phyloP scores from a whole-genome alignment of 148 eudicot species.

The Vaccinium vitisidaea region DNA sequence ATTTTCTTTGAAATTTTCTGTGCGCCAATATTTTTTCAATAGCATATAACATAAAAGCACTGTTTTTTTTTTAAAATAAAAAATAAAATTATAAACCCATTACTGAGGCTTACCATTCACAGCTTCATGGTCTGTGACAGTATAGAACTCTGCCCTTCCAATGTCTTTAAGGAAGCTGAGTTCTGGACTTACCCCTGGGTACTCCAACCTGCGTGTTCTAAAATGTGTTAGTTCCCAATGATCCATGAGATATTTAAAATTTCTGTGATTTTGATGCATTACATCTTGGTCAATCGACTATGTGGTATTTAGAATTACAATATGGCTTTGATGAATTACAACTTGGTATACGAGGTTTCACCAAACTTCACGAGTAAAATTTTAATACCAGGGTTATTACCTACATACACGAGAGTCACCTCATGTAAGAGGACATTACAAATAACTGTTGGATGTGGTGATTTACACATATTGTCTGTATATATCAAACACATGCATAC shows the following conservation, averaged over 20 bases:
- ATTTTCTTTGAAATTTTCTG: neutral
- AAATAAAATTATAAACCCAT: neutral
- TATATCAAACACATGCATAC: neutral
- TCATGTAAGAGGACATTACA: too few relatives aligned
- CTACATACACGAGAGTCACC: too few relatives aligned
- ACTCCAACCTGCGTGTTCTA: conserved; percentile 52
- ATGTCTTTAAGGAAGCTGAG: conserved; percentile 68
- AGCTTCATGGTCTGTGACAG: conserved; percentile 72
- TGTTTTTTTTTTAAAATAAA: too few relatives aligned
- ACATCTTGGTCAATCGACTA: neutral
- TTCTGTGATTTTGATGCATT: neutral
- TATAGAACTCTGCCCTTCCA: conserved; percentile 58
- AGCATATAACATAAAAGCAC: neutral
- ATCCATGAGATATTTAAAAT: neutral
- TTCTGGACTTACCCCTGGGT: conserved; percentile 84
- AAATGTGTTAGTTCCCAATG: neutral
- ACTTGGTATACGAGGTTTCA: neutral
- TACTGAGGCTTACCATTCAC: conserved; percentile 41
- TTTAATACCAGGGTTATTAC: too few relatives aligned
- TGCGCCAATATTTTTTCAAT: neutral
- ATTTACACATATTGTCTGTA: too few relatives aligned
- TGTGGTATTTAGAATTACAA: neutral
- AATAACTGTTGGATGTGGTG: too few relatives aligned
- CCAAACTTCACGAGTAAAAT: neutral
- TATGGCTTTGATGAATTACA: neutral